A percentile compares a stretch with the other conserved stretches of the same genome.
phyloP scores from a whole-genome alignment of 139 green algal species.

The Chlorella sorokiniana region DNA sequence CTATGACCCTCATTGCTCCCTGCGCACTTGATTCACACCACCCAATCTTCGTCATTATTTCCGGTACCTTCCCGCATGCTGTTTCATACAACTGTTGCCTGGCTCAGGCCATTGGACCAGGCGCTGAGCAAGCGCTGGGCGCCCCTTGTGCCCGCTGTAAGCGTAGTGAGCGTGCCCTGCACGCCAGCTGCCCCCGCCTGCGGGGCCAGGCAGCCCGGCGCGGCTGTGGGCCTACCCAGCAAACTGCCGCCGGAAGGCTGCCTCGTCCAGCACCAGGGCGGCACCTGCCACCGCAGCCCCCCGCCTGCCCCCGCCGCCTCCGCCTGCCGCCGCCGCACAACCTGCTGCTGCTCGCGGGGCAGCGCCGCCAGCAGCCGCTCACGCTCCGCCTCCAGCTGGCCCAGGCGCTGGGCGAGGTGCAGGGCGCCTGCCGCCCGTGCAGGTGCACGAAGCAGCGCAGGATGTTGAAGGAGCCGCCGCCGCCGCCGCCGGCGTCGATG shows the following conservation, averaged over 20 bases:
- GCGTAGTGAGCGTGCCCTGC: too few species aligned
- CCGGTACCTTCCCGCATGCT: too few species aligned
- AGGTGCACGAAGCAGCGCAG: slow-evolving; percentile 61
- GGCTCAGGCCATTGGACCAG: too few species aligned
- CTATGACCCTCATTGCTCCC: too few species aligned
- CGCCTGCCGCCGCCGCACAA: slow-evolving; percentile 46
- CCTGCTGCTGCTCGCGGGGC: slow-evolving; percentile 14
- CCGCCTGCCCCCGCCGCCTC: slow-evolving; percentile 43
- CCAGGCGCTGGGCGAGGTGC: slow-evolving; percentile 41
- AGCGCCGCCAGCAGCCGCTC: slow-evolving; percentile 51
- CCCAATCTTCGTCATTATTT: too few species aligned
- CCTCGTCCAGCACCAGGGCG: slow-evolving; percentile 59
- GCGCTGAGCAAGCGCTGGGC: not conserved
- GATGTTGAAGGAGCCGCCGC: slow-evolving; percentile 68
- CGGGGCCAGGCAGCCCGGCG: not conserved
- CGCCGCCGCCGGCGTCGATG: slow-evolving; percentile 56
- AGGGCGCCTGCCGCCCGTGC: slow-evolving; percentile 45
- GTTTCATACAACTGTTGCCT: too few species aligned
- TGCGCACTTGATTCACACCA: not conserved
- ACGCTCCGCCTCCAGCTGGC: slow-evolving; percentile 36
- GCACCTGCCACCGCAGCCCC: slow-evolving; percentile 57
- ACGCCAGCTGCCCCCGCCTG: too few species aligned
- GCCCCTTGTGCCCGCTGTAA: too few species aligned
- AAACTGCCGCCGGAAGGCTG: slow-evolving; percentile 28
- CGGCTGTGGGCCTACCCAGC: not conserved